Percentiles rank a stretch among this genome's conserved stretches.
phyloP scores from a whole-genome alignment of 2,329 filamentous ascomycete genomes.

The Pseudocercospora fuligena region DNA sequence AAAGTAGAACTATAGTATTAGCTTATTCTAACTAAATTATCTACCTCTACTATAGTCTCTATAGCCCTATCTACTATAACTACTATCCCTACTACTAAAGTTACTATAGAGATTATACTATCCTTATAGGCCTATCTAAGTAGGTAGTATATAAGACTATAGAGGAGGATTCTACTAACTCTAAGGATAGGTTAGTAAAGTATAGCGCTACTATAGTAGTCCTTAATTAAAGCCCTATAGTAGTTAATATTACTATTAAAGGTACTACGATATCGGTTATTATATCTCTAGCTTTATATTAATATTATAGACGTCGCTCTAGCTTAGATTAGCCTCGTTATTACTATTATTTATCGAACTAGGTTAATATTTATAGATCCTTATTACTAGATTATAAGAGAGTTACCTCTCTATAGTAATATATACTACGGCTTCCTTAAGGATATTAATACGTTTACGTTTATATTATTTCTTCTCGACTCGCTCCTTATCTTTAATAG shows the following conservation, averaged over 20 bases:
- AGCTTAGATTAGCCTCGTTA: background rate
- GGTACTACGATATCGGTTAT: too few species aligned
- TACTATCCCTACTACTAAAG: background rate
- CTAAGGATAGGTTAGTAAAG: background rate
- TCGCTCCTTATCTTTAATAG: background rate
- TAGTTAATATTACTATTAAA: background rate
- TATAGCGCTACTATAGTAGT: background rate
- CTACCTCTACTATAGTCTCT: background rate
- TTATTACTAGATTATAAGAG: background rate
- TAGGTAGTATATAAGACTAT: too few species aligned
- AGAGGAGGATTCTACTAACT: background rate
- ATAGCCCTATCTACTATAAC: background rate
- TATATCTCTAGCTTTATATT: too few species aligned
- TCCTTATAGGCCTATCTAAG: background rate
- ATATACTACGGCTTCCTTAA: background rate
- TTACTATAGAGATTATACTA: background rate
- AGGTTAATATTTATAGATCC: background rate
- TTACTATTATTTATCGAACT: background rate
- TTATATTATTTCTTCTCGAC: background rate
- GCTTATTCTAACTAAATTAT: background rate
- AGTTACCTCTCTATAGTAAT: background rate
- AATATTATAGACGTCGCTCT: background rate
- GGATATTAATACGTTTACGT: background rate
- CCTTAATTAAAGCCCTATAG: too few species aligned
- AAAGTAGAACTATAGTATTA: background rate